These are phyloP conservation scores for Ustilago vetiveriae DNA, from an alignment of 1,284 basidiomycete species.

Conservation along the genomic window DNA sequence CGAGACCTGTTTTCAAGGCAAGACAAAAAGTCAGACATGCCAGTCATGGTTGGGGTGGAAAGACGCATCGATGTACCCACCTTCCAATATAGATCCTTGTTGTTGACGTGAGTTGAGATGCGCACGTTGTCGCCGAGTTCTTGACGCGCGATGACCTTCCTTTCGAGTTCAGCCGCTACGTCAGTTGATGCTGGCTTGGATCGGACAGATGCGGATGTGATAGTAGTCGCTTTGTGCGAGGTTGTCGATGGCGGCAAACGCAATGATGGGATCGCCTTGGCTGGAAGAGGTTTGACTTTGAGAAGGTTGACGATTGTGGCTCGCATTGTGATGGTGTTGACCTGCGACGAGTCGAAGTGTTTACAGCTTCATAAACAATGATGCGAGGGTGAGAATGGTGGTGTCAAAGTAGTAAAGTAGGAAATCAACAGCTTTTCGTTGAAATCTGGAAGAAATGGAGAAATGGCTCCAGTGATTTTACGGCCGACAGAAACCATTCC, in stretches of 20 bases:
- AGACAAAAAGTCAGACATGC: too few species aligned
- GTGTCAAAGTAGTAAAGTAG: neutral
- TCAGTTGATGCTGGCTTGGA: constrained; percentile 7
- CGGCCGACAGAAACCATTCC: constrained; percentile 5
- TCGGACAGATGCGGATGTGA: constrained; percentile 1
- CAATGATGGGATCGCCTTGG: constrained; percentile 19
- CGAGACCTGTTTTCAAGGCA: constrained; percentile 45
- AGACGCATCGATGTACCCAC: too few species aligned
- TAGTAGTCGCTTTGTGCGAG: constrained; percentile 1
- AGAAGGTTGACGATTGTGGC: constrained; percentile 25
- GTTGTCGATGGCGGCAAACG: constrained; percentile 26
- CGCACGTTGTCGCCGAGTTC: constrained; percentile 45
- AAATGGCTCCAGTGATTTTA: too few species aligned
- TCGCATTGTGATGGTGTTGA: constrained; percentile 13
- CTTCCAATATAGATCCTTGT: constrained; percentile 53
- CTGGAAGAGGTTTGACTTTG: constrained; percentile 41
- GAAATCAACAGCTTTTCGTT: neutral
- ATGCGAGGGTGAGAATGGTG: neutral
- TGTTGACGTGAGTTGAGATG: constrained; percentile 36
- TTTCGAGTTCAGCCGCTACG: constrained; percentile 35
- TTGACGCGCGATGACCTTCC: constrained; percentile 15
- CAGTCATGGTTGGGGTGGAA: too few species aligned
- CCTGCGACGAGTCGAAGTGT: neutral
- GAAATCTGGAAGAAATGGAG: constrained; percentile 6
- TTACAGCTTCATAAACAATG: too few species aligned